phyloP scores from a whole-genome alignment of 495 filamentous ascomycete genomes.

The Aspergillus leporis region DNA sequence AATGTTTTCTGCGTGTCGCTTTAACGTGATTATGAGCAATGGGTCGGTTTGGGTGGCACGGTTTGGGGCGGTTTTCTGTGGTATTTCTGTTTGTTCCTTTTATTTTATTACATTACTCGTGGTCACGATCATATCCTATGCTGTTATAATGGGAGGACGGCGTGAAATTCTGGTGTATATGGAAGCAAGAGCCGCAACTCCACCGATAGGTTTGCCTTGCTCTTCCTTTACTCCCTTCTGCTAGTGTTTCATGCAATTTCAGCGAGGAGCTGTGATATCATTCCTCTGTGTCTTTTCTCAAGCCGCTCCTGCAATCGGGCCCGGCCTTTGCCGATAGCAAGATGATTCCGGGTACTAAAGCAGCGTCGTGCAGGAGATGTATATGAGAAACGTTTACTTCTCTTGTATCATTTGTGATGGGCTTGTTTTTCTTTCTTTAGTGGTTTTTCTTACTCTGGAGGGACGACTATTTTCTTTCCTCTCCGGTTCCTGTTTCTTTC shows the following conservation, averaged over 20 bases:
- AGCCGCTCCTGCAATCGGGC: background rate
- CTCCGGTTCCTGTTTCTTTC: background rate
- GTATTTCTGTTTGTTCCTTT: background rate
- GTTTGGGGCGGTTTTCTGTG: conserved; percentile 30
- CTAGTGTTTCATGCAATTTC: conserved; percentile 2
- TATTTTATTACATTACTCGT: background rate
- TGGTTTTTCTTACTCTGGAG: background rate
- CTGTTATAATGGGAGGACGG: background rate
- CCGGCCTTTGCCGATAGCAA: background rate
- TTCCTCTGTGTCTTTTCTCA: background rate
- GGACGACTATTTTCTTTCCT: background rate
- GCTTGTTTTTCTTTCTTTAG: background rate
- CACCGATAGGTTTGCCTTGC: background rate
- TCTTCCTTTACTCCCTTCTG: background rate
- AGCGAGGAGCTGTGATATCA: conserved; percentile 7
- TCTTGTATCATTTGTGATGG: background rate
- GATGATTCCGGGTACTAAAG: background rate
- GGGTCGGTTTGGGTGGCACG: conserved; percentile 27
- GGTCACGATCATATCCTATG: background rate
- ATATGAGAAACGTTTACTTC: background rate
- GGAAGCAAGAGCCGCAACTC: background rate
- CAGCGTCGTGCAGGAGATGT: background rate
- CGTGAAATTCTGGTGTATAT: background rate
- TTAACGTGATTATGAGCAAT: conserved; percentile 30
- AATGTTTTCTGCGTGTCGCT: conserved; percentile 18